These are phyloP conservation scores for Suillus paluster DNA, from an alignment of 768 basidiomycete genomes.

Conservation along the genomic window DNA sequence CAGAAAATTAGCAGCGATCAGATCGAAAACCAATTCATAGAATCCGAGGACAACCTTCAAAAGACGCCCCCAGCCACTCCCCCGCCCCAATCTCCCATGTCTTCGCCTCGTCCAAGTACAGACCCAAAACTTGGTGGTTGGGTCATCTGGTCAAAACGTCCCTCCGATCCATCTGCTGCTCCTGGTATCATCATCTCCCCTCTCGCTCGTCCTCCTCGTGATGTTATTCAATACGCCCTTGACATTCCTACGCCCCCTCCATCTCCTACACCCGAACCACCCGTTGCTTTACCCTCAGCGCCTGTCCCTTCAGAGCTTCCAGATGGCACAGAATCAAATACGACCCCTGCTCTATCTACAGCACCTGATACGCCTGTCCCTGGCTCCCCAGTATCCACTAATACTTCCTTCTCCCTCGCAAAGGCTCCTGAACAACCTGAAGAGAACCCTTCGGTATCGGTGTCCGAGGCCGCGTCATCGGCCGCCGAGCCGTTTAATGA, in stretches of 20 bases:
- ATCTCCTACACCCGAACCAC: slow-evolving; percentile 36
- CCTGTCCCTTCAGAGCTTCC: slow-evolving; percentile 25
- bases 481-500: slow-evolving; percentile 1
- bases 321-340: slow-evolving; percentile 51
- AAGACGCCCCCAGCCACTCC: slow-evolving; percentile 28
- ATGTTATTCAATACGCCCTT: slow-evolving; percentile 61
- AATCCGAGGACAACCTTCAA: slow-evolving; percentile 5
- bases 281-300: slow-evolving; percentile 3
- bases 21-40: slow-evolving; percentile 4
- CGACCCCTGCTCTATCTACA: slow-evolving; percentile 53
- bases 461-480: not conserved
- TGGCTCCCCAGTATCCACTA: slow-evolving; percentile 62
- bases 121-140: slow-evolving; percentile 39
- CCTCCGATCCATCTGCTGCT: slow-evolving; percentile 62
- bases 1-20: slow-evolving; percentile 10
- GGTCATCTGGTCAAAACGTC: slow-evolving; percentile 78
- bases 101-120: slow-evolving; percentile 1
- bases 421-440: slow-evolving; percentile 24
- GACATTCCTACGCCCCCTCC: slow-evolving; percentile 54
- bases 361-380: slow-evolving; percentile 51
- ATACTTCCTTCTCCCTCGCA: slow-evolving; percentile 57
- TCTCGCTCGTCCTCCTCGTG: slow-evolving; percentile 60
- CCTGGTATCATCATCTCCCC: slow-evolving; percentile 77
- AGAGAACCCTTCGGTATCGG: not conserved
- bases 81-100: slow-evolving; percentile 5